These are phyloP conservation scores for Paxillus rubicundulus DNA, from an alignment of 768 basidiomycete genomes.

Conservation along the genomic window DNA sequence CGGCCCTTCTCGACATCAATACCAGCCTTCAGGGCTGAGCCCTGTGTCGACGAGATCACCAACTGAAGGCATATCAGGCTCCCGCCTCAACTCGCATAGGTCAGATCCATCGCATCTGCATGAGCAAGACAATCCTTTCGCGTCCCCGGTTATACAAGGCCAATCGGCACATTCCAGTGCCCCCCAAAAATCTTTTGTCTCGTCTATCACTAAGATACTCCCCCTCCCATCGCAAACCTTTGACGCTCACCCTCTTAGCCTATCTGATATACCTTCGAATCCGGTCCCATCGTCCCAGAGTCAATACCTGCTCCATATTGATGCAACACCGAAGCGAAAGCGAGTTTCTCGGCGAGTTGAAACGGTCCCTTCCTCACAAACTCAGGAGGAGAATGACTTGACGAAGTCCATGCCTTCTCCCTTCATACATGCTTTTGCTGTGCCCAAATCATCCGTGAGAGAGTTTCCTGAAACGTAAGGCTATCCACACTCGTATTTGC, in stretches of 20 bases:
- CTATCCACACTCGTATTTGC: not conserved
- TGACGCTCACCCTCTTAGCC: conserved; percentile 2
- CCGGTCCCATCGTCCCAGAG: conserved; percentile 32
- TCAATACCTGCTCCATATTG: conserved; percentile 31
- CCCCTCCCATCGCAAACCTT: not conserved
- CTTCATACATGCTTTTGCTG: not conserved
- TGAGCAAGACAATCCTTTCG: not conserved
- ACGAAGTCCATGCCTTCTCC: conserved; percentile 7
- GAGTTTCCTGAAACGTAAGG: conserved; percentile 17
- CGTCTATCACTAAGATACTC: not conserved
- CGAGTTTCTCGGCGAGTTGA: conserved; percentile 24
- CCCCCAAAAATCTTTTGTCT: not conserved
- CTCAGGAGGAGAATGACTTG: conserved; percentile 32
- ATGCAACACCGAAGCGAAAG: conserved; percentile 36
- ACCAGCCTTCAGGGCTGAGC: not conserved
- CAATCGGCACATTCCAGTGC: not conserved
- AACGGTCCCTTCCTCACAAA: conserved; percentile 32
- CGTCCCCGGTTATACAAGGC: not conserved
- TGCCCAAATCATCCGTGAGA: not conserved
- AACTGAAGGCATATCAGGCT: not conserved
- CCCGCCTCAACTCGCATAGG: not conserved
- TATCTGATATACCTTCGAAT: conserved; percentile 6
- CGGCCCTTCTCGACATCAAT: not conserved
- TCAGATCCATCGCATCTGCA: conserved; percentile 1
- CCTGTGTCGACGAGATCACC: not conserved